These are phyloP conservation scores for Aureobasidium sp. DNA, from an alignment of 2,329 filamentous ascomycete species.

Conservation along the genomic window DNA sequence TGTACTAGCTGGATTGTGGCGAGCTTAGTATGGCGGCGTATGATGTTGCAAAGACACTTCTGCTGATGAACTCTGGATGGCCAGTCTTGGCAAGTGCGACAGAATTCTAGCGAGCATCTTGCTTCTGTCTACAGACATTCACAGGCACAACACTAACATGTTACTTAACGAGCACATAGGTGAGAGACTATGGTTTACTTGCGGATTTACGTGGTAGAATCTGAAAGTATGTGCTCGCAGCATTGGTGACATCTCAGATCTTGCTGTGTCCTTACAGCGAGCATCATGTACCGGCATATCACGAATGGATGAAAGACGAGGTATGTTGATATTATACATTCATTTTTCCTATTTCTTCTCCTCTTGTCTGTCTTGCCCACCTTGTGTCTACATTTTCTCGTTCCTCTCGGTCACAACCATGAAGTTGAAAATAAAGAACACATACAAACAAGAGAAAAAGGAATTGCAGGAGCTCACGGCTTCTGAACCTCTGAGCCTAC, in stretches of 20 bases:
- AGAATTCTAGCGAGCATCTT: not conserved
- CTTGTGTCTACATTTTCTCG: not conserved
- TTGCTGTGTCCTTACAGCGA: slow-evolving; percentile 78
- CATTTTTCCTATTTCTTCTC: not conserved
- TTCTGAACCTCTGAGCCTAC: slow-evolving; percentile 71
- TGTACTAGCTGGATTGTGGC: not conserved
- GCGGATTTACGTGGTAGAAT: not conserved
- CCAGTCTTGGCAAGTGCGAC: not conserved
- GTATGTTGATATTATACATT: slow-evolving; percentile 30
- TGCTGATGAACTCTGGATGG: not conserved
- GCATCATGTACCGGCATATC: slow-evolving; percentile 76
- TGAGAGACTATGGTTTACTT: slow-evolving; percentile 16
- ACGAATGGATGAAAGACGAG: slow-evolving; percentile 85
- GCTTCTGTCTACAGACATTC: not conserved
- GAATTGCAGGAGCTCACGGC: slow-evolving; percentile 77
- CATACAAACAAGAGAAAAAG: slow-evolving; percentile 32
- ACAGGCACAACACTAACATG: slow-evolving; percentile 24
- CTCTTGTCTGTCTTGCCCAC: not conserved
- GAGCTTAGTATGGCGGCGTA: not conserved
- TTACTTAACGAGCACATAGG: slow-evolving; percentile 36
- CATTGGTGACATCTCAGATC: slow-evolving; percentile 56
- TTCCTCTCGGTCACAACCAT: not conserved
- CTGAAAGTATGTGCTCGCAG: slow-evolving; percentile 37
- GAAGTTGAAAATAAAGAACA: not conserved
- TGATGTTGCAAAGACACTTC: not conserved